Conservation (phyloP, 805 yeast genomes). For the Spathaspora boniae region DNA sequence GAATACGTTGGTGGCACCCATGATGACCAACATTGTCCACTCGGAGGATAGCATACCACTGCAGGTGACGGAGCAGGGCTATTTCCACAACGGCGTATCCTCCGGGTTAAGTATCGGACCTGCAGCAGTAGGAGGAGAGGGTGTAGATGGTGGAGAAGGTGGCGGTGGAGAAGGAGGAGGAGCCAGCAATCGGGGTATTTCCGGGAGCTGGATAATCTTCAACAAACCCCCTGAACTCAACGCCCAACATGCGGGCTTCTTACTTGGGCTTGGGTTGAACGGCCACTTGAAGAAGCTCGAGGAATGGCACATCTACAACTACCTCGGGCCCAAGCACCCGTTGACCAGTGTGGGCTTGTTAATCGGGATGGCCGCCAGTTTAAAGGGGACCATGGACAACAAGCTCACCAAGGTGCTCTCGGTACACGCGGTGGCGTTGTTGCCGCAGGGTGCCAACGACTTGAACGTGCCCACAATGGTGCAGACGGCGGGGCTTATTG, state of each 20-base stretch:
- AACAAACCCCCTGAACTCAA: constrained; percentile 69
- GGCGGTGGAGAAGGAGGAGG: too few relatives aligned
- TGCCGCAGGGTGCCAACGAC: constrained; percentile 90
- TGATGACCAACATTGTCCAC: constrained; percentile 57
- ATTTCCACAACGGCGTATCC: constrained; percentile 88
- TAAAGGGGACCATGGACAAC: constrained; percentile 75
- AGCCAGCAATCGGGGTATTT: constrained; percentile 67
- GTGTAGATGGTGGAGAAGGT: too few relatives aligned
- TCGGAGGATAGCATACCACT: constrained; percentile 53
- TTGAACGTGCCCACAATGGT: constrained; percentile 78
- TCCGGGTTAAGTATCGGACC: constrained; percentile 76
- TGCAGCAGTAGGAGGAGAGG: too few relatives aligned
- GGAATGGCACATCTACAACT: constrained; percentile 95
- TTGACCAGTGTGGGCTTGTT: constrained; percentile 82
- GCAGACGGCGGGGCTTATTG: constrained; percentile 88
- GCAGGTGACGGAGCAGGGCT: constrained; percentile 68
- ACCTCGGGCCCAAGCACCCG: constrained; percentile 83
- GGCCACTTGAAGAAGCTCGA: constrained; percentile 82
- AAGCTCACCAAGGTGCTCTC: constrained; percentile 87
- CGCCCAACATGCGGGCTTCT: constrained; percentile 90
- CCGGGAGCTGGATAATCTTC: constrained; percentile 90
- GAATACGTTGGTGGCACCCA: constrained; percentile 61
- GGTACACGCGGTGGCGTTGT: constrained; percentile 86
- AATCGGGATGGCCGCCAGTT: constrained; percentile 90
- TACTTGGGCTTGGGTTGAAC: constrained; percentile 87